These are phyloP conservation scores for Huiozyma naganishii DNA, from an alignment of 805 yeast species.

Conservation along the genomic window DNA sequence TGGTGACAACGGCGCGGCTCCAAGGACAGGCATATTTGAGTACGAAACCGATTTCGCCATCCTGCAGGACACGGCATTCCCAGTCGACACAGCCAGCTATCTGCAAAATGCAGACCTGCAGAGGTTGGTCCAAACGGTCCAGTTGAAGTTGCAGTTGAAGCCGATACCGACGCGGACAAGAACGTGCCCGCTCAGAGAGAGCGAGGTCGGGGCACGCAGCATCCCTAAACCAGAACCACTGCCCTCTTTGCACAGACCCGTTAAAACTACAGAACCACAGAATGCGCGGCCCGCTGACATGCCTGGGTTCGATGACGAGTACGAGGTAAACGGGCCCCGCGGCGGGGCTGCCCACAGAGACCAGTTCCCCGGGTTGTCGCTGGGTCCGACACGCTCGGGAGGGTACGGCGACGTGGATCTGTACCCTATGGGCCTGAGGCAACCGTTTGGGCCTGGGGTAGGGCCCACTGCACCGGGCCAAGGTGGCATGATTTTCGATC, in stretches of 20 bases:
- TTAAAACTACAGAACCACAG: not conserved
- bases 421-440: slow-evolving; percentile 25
- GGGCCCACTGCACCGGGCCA: not conserved
- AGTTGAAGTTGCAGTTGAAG: not conserved
- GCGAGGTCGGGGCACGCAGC: not conserved
- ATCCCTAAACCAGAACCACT: not conserved
- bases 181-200: not conserved
- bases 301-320: slow-evolving; percentile 28
- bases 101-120: not conserved
- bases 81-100: not conserved
- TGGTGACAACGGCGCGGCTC: not conserved
- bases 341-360: slow-evolving; percentile 4
- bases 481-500: slow-evolving; percentile 28
- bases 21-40: not conserved
- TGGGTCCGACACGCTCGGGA: not conserved
- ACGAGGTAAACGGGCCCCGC: slow-evolving; percentile 11
- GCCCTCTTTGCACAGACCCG: not conserved
- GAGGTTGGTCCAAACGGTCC: not conserved
- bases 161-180: not conserved
- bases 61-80: not conserved
- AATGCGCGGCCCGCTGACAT: slow-evolving; percentile 16
- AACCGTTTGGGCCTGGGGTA: slow-evolving; percentile 8
- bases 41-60: not conserved
- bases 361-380: not conserved
- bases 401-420: slow-evolving; percentile 27